Evolutionary conservation across 805 yeast species (phyloP), one percentile per base, ranked within the genome.

Genomic region (Blastobotrys terrestris): DNA sequence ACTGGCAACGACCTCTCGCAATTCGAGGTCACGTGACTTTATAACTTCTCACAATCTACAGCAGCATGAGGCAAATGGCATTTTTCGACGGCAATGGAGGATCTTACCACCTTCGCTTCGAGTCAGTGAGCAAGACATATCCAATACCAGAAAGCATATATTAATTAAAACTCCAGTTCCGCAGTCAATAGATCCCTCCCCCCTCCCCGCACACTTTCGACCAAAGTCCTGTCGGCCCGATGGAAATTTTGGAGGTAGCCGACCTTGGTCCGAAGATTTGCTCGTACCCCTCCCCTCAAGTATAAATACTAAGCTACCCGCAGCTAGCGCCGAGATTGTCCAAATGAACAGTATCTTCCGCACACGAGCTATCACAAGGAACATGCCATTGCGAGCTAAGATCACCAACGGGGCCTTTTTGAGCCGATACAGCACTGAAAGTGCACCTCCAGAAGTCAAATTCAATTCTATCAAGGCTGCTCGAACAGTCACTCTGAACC

Each of bases 401-500:
- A 63, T 67, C 48, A 55, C 44, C 50, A 35, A 58, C 50, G 58
- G 62, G 55, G 56, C 61, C 58, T 15, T 51, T 51, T 44, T 39
- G 49, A 14, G 44, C 20, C 18, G 18, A 26, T 31, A 18, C 4
- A 14, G 31, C 11, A 39, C 49, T 6, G 31, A 14, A 6, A 15
- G 43, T 2, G 11, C 41, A 4, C 44, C 14, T 2, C 31, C 49
- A 52, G 87, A 83, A 56, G 94, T 87, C 18, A 73, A 83, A 53
- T 87, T 87, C 69, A 65, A 75, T 54, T 76, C 80, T 60, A 71
- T 76, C 55, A 80, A 82, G 61, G 78, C 82, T 48, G 82, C 94
- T 11, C 80, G 97, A 57, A 72, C 87, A 39, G 74, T 91, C 60
- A 77, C 85, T 6, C 75, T 92, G 58, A 88, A 92, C 73, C 79